Evolutionary conservation across 495 filamentous ascomycete species (phyloP).

Genomic region (Rhypophila decipiens): DNA sequence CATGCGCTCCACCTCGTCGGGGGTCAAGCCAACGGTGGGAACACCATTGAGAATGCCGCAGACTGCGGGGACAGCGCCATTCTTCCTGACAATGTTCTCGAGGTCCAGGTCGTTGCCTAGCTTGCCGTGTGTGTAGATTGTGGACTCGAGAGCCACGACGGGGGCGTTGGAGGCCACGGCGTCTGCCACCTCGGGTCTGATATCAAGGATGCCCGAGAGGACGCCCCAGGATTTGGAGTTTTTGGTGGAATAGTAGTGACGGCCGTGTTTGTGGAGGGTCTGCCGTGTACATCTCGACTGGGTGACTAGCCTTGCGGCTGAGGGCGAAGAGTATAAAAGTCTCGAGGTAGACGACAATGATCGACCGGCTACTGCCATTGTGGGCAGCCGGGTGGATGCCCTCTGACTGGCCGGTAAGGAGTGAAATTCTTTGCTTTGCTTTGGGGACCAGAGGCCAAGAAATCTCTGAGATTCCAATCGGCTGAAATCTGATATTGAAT

Average conservation of each 20-base stretch:
- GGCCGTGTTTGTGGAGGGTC: background rate
- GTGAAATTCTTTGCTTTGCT: too few relatives aligned
- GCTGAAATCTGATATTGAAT: too few relatives aligned
- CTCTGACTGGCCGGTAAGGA: too few relatives aligned
- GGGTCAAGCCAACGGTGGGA: slow-evolving; percentile 67
- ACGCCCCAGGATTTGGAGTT: too few relatives aligned
- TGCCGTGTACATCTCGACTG: too few relatives aligned
- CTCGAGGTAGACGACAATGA: too few relatives aligned
- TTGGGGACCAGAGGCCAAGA: too few relatives aligned
- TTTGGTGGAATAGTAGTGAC: slow-evolving; percentile 7
- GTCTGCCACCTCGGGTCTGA: slow-evolving; percentile 77
- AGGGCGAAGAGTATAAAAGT: too few relatives aligned
- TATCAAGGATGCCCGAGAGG: slow-evolving; percentile 54
- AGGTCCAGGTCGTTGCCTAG: slow-evolving; percentile 78
- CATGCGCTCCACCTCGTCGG: slow-evolving; percentile 64
- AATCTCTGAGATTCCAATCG: too few relatives aligned
- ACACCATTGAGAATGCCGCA: slow-evolving; percentile 78
- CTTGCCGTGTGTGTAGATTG: slow-evolving; percentile 71
- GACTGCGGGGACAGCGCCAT: slow-evolving; percentile 88
- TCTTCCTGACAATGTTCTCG: slow-evolving; percentile 67
- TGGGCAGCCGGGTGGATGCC: too few relatives aligned
- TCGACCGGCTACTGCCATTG: background rate
- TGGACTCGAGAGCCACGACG: slow-evolving; percentile 87
- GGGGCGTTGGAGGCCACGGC: slow-evolving; percentile 67
- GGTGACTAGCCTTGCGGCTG: too few relatives aligned